phyloP scores from a whole-genome alignment of 768 basidiomycete species.

The Guyanaporus albipodus region DNA sequence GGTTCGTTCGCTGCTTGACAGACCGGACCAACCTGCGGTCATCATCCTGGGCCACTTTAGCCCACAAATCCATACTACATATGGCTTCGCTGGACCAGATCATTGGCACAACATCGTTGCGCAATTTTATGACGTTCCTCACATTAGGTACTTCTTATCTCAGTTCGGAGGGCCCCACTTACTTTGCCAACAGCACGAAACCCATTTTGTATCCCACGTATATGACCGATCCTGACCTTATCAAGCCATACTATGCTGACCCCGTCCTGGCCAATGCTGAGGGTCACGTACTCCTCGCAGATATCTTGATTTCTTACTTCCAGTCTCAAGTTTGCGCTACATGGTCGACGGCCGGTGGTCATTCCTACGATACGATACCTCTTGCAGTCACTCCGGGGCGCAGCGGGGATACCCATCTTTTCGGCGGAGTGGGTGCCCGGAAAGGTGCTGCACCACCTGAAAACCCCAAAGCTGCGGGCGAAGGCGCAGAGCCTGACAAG shows the following conservation, averaged over 20 bases:
- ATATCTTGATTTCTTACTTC: slow-evolving; percentile 88
- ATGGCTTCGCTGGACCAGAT: slow-evolving; percentile 89
- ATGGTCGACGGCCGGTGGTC: slow-evolving; percentile 72
- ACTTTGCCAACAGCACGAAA: slow-evolving; percentile 54
- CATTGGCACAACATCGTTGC: slow-evolving; percentile 87
- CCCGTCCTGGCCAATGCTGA: slow-evolving; percentile 71
- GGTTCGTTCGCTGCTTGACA: slow-evolving; percentile 84
- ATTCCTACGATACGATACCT: slow-evolving; percentile 56
- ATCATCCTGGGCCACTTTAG: slow-evolving; percentile 94
- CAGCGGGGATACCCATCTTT: slow-evolving; percentile 51
- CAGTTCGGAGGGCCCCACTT: not conserved
- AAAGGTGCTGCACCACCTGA: slow-evolving; percentile 65
- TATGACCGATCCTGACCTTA: slow-evolving; percentile 64
- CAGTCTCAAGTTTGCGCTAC: slow-evolving; percentile 84
- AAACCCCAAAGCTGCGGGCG: slow-evolving; percentile 31
- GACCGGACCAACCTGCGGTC: slow-evolving; percentile 89
- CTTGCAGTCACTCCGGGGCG: slow-evolving; percentile 38
- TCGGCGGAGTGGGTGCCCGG: slow-evolving; percentile 81
- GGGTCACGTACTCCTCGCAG: slow-evolving; percentile 87
- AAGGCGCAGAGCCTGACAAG: slow-evolving; percentile 30
- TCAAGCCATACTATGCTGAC: slow-evolving; percentile 74
- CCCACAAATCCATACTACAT: slow-evolving; percentile 71
- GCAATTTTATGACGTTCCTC: slow-evolving; percentile 96
- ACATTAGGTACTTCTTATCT: slow-evolving; percentile 52
- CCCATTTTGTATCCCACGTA: slow-evolving; percentile 79